Evolutionary conservation across 768 basidiomycete species (phyloP).

Genomic region (Suillus plorans): DNA sequence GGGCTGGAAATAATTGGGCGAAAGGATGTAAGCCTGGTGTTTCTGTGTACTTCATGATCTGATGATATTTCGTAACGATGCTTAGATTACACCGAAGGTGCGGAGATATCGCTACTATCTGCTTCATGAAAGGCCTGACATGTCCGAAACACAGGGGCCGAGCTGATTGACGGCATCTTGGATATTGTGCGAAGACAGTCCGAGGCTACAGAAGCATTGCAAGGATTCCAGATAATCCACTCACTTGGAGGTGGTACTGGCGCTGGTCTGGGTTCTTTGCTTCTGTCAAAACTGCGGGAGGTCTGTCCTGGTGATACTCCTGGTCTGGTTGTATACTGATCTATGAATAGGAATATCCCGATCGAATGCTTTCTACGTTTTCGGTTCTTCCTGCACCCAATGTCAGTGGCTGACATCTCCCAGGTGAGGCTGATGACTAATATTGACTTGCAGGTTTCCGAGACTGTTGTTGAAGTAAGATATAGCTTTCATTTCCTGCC

Average conservation of each 20-base stretch:
- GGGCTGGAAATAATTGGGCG: conserved; percentile 93
- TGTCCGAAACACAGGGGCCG: conserved; percentile 59
- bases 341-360: conserved; percentile 55
- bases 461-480: conserved; percentile 54
- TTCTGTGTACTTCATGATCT: conserved; percentile 13
- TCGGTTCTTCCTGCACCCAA: conserved; percentile 57
- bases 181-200: conserved; percentile 80
- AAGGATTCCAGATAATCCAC: conserved; percentile 89
- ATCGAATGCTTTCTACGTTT: conserved; percentile 52
- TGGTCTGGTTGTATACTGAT: conserved; percentile 2
- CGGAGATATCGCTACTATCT: conserved; percentile 6
- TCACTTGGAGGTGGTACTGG: conserved; percentile 93
- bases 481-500: not conserved
- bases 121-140: not conserved
- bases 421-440: conserved; percentile 13
- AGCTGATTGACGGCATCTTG: conserved; percentile 83
- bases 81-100: conserved; percentile 87
- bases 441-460: conserved; percentile 33
- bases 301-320: conserved; percentile 34
- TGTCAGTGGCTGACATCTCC: conserved; percentile 27
- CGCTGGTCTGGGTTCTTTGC: conserved; percentile 77
- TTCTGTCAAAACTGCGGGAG: conserved; percentile 82
- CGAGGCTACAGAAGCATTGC: conserved; percentile 81
- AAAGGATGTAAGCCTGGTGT: conserved; percentile 72
- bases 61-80: conserved; percentile 18